Evolutionary conservation across 345 rosid genomes (phyloP).

Genomic region (Eucalyptus cloeziana): DNA sequence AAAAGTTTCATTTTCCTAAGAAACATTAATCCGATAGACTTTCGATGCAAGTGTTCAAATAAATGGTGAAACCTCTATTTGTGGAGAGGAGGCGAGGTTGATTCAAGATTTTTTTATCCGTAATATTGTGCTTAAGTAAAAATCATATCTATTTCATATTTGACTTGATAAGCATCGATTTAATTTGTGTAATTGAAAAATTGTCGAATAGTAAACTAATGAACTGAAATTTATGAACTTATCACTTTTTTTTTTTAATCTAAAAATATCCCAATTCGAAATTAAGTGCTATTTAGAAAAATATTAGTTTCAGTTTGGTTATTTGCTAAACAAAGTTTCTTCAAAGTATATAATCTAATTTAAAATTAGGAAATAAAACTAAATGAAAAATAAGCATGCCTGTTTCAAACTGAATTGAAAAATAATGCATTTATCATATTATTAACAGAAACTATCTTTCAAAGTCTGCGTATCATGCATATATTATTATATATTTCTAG

Average conservation of each 20-base stretch:
- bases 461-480: background rate
- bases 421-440: background rate
- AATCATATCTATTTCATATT: no score
- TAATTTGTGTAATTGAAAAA: background rate
- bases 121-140: no score
- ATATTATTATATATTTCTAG: background rate
- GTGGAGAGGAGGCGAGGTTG: background rate
- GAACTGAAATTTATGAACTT: background rate
- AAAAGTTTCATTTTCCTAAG: no score
- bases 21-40: no score
- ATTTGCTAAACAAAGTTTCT: background rate
- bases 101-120: background rate
- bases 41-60: no score
- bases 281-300: background rate
- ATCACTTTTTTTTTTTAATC: background rate
- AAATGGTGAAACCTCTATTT: background rate
- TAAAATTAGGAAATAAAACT: background rate
- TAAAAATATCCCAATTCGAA: background rate
- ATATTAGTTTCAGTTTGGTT: background rate
- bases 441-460: background rate
- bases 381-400: background rate
- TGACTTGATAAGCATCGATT: background rate
- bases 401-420: background rate
- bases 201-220: background rate
- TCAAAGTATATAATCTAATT: background rate